Evolutionary conservation across 2,329 filamentous ascomycete species (phyloP).

Genomic region (Ophiostoma sp.): DNA sequence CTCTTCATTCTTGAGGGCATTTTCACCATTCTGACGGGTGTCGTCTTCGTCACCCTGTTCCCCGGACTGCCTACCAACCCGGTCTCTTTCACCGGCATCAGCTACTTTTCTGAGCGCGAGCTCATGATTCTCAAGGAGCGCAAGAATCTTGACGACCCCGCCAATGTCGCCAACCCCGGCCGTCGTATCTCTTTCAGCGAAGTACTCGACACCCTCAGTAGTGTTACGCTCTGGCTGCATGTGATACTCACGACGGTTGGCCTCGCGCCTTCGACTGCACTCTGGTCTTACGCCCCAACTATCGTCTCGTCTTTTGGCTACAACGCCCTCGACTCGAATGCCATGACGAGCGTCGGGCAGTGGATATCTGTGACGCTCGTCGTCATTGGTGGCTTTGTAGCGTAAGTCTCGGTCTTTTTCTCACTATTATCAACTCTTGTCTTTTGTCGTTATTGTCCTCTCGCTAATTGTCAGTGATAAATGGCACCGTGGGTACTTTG

Average conservation of each 20-base stretch:
- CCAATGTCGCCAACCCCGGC: conserved; percentile 30
- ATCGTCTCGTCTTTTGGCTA: conserved; percentile 52
- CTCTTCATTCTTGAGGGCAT: conserved; percentile 48
- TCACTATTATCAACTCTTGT: no score
- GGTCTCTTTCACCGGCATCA: conserved; percentile 37
- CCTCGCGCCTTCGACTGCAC: conserved; percentile 42
- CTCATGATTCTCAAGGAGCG: conserved; percentile 40
- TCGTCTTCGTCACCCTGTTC: conserved; percentile 41
- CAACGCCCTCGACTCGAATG: conserved; percentile 44
- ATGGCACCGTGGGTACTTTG: conserved; percentile 8
- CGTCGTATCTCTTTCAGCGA: not conserved
- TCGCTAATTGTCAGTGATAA: not conserved
- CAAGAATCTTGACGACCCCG: conserved; percentile 41
- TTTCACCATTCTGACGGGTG: conserved; percentile 45
- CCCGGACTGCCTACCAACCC: conserved; percentile 44
- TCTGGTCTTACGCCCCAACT: conserved; percentile 41
- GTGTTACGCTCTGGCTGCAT: conserved; percentile 40
- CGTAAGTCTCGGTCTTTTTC: not conserved
- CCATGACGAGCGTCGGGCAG: conserved; percentile 50
- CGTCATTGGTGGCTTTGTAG: conserved; percentile 10
- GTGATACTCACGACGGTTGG: conserved; percentile 41
- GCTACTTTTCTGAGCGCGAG: conserved; percentile 38
- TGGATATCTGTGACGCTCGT: conserved; percentile 46
- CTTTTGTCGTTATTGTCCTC: not conserved
- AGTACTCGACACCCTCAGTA: not conserved